Evolutionary conservation across 2,329 filamentous ascomycete species (phyloP).

Genomic region (Bipolaris zeicola): DNA sequence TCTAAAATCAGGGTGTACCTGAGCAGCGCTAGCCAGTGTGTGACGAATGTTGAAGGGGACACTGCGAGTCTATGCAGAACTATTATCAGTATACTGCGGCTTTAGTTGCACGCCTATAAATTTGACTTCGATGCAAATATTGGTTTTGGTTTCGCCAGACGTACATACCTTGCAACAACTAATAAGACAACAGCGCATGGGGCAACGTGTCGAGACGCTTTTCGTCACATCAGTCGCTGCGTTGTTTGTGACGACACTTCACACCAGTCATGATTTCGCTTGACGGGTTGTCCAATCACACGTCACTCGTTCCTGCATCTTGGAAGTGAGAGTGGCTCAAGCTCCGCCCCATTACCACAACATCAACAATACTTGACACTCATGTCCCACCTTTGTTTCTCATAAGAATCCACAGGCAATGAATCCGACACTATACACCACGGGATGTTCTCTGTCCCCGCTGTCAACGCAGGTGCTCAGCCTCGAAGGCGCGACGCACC

Average conservation of each 20-base stretch:
- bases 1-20: background rate
- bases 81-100: background rate
- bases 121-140: background rate
- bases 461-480: slow-evolving; percentile 3
- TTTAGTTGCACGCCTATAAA: background rate
- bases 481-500: slow-evolving; percentile 4
- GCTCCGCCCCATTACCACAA: slow-evolving; percentile 6
- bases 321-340: slow-evolving; percentile 8
- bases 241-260: slow-evolving; percentile 16
- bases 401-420: background rate
- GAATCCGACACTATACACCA: background rate
- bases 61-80: background rate
- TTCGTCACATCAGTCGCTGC: slow-evolving; percentile 1
- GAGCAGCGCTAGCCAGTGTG: background rate
- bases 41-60: no score
- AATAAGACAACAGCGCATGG: background rate
- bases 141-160: background rate
- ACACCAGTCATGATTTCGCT: slow-evolving; percentile 9
- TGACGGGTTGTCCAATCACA: slow-evolving; percentile 9
- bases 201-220: slow-evolving; percentile 8
- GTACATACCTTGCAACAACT: background rate
- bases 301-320: slow-evolving; percentile 7
- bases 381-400: slow-evolving; percentile 2
- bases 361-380: slow-evolving; percentile 4
- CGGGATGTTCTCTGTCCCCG: background rate